A percentile compares a stretch with the other conserved stretches of the same genome.
Conservation (phyloP, 2,329 filamentous ascomycete genomes). For the Lasiodiplodia citricola region DNA sequence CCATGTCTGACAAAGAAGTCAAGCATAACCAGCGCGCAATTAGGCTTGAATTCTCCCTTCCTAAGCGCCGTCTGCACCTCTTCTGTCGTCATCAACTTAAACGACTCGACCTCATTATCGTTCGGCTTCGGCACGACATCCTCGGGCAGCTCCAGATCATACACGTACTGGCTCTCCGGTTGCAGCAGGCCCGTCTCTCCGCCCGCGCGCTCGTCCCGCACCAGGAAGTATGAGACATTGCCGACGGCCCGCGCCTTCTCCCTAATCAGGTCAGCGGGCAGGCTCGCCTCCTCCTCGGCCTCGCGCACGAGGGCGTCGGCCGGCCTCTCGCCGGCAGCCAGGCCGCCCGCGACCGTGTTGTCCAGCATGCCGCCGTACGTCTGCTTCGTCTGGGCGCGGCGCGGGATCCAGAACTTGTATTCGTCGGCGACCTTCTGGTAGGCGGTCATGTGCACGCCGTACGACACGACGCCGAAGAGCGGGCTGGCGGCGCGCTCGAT, state of each 20-base stretch:
- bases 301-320: constrained; percentile 86
- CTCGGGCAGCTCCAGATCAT: constrained; percentile 78
- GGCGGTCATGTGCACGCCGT: constrained; percentile 50
- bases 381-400: constrained; percentile 75
- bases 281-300: constrained; percentile 83
- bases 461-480: constrained; percentile 51
- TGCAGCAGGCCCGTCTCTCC: constrained; percentile 84
- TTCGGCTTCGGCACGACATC: constrained; percentile 75
- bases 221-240: constrained; percentile 82
- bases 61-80: constrained; percentile 74
- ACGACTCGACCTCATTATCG: constrained; percentile 88
- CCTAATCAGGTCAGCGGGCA: constrained; percentile 73
- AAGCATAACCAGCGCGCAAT: constrained; percentile 81
- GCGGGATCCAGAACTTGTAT: constrained; percentile 83
- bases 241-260: constrained; percentile 64
- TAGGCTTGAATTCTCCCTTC: constrained; percentile 85
- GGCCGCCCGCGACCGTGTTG: constrained; percentile 88
- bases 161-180: constrained; percentile 90
- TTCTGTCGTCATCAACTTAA: constrained; percentile 77
- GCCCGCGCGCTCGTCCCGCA: constrained; percentile 75
- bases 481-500: constrained; percentile 51
- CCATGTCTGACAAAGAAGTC: constrained; percentile 91
- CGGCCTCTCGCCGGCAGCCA: constrained; percentile 79
- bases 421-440: constrained; percentile 52
- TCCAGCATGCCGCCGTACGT: constrained; percentile 93